Percentiles rank a stretch among this genome's conserved stretches.
Evolutionary conservation across 1,284 basidiomycete species (phyloP).

Genomic region (Ustilago crameri): DNA sequence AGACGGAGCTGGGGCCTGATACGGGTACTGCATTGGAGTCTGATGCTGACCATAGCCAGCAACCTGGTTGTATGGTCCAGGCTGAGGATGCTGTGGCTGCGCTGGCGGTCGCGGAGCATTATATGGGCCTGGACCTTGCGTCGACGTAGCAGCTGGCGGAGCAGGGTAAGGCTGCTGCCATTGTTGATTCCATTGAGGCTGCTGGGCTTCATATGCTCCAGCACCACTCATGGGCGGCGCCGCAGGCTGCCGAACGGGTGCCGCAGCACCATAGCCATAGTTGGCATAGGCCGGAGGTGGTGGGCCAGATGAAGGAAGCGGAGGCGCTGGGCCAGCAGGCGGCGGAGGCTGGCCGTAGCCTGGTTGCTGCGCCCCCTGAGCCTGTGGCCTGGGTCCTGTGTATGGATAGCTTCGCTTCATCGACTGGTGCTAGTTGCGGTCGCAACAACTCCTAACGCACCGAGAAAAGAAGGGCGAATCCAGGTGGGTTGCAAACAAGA

Average conservation of each 20-base stretch:
- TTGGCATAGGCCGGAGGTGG: conserved; percentile 44
- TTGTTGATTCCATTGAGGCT: conserved; percentile 54
- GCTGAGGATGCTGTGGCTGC: conserved; percentile 1
- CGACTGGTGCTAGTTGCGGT: background rate
- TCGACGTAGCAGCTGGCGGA: conserved; percentile 27
- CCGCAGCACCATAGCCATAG: conserved; percentile 55
- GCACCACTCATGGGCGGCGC: conserved; percentile 11
- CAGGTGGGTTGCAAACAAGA: background rate
- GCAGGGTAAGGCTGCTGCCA: conserved; percentile 53
- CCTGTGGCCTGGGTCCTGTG: conserved; percentile 12
- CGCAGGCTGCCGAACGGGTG: conserved; percentile 16
- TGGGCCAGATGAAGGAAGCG: conserved; percentile 27
- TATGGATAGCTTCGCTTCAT: conserved; percentile 39
- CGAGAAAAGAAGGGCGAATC: background rate
- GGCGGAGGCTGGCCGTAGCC: conserved; percentile 36
- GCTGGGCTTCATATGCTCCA: conserved; percentile 24
- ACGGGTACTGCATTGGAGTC: conserved; percentile 24
- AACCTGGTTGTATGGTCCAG: conserved; percentile 28
- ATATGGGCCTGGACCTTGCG: conserved; percentile 14
- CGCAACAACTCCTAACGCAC: background rate
- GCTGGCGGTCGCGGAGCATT: conserved; percentile 18
- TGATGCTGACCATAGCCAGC: conserved; percentile 26
- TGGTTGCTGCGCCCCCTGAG: conserved; percentile 17
- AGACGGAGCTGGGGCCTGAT: conserved; percentile 21
- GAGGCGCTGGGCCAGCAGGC: conserved; percentile 40